Evolutionary conservation across 352 stramenopile genomes (phyloP).

Genomic region (Phytophthora citrophthora): DNA sequence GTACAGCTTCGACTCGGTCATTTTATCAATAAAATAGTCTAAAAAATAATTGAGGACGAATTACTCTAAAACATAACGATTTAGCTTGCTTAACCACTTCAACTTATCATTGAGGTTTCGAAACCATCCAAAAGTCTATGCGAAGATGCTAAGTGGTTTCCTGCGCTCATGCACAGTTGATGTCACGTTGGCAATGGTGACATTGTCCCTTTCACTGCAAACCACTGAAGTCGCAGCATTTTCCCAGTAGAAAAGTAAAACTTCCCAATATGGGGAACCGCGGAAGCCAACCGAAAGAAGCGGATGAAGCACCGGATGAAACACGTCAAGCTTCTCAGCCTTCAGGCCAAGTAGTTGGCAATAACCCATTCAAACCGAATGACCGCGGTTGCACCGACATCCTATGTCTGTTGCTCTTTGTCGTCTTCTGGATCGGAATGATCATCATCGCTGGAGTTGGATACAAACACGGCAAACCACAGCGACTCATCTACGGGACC

Average conservation of each 20-base stretch:
- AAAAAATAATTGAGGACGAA: neutral
- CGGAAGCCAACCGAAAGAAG: conserved; percentile 28
- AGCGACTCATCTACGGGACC: conserved; percentile 76
- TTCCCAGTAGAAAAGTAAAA: neutral
- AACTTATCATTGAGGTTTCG: conserved; percentile 38
- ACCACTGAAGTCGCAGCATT: neutral
- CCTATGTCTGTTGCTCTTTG: conserved; percentile 67
- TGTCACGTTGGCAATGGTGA: conserved; percentile 22
- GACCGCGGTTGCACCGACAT: conserved; percentile 84
- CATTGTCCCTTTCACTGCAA: conserved; percentile 1
- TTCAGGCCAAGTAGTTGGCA: conserved; percentile 9
- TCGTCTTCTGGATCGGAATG: conserved; percentile 67
- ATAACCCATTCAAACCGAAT: conserved; percentile 72
- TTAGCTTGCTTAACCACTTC: conserved; percentile 14
- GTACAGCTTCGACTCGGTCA: conserved; percentile 45
- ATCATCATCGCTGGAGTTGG: conserved; percentile 69
- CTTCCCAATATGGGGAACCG: conserved; percentile 29
- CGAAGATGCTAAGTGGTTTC: conserved; percentile 25
- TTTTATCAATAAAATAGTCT: neutral
- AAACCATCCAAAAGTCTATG: conserved; percentile 26
- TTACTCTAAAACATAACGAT: neutral
- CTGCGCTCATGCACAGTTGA: conserved; percentile 15
- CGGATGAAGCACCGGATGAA: conserved; percentile 2
- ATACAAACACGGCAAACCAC: conserved; percentile 71
- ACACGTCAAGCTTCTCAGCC: conserved; percentile 1